These are phyloP conservation scores for Lactarius evosmus DNA, from an alignment of 768 basidiomycete species.

Conservation along the genomic window DNA sequence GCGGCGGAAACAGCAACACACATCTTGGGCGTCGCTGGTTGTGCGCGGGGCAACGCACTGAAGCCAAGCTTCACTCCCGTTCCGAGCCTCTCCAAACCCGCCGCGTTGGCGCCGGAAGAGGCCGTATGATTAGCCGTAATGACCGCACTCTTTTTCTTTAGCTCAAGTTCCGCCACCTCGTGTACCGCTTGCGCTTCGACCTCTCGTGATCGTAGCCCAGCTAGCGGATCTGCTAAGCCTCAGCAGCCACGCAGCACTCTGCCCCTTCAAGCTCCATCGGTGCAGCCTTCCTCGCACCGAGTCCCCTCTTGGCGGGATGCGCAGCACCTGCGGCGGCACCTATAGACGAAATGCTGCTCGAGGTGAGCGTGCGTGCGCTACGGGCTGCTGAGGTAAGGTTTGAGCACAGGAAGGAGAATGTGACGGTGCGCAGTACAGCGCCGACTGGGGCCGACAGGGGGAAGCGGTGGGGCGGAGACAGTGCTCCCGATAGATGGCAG, in stretches of 20 bases:
- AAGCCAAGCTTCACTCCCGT: constrained; percentile 83
- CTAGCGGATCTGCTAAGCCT: constrained; percentile 88
- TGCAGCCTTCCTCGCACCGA: constrained; percentile 84
- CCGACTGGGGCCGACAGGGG: constrained; percentile 34
- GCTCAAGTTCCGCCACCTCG: constrained; percentile 51
- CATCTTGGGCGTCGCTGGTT: constrained; percentile 43
- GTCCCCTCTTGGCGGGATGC: constrained; percentile 68
- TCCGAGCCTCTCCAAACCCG: constrained; percentile 52
- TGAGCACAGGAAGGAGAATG: constrained; percentile 59
- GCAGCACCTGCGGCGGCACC: constrained; percentile 39
- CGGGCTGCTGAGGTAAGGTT: constrained; percentile 42
- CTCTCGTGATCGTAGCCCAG: constrained; percentile 85
- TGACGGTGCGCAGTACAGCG: constrained; percentile 56
- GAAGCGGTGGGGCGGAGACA: constrained; percentile 15
- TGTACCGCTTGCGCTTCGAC: constrained; percentile 71
- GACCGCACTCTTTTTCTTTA: constrained; percentile 37
- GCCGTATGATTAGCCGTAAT: constrained; percentile 32
- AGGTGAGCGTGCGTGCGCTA: constrained; percentile 44
- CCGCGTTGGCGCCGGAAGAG: no score
- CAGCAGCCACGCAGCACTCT: constrained; percentile 83
- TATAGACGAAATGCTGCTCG: constrained; percentile 33
- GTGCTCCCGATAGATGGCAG: constrained; percentile 20
- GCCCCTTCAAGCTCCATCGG: constrained; percentile 95
- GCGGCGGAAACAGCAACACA: constrained; percentile 1
- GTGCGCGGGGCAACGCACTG: constrained; percentile 72